Base-by-base conservation (phyloP, 179 eudicot species). In the Drosera spatulata region DNA sequence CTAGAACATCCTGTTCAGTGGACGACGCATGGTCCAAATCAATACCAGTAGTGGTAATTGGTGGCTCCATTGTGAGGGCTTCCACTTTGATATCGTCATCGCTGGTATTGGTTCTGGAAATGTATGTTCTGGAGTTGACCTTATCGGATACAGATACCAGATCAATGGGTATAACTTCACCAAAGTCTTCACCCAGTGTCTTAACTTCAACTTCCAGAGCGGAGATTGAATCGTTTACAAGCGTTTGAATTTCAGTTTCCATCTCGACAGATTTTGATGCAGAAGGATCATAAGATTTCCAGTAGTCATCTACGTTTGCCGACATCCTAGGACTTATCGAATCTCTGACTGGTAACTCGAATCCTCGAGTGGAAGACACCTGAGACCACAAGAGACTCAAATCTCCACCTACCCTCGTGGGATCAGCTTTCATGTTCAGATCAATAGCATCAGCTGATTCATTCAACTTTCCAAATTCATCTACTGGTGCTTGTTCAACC, bases 311-410 rank as follows among this genome's bases (percentile, higher is more conserved):
- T 41, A 67, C 47, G 64, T 73, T 82, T 50, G 59, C 79, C 38
- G 90, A 81, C 3, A 81, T 49, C 70, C 83, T 70, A 47, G 99
- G 97, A 69, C 95, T 89, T 55, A 72, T 54, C 60, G 69, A 59
- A 39, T 84, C 85, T 47, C 61, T 77, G 7, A 59, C 55, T 38
- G 79, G 69, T n/a, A 71, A 68, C 44, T 88, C 93, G 44, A 75
- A 57, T 22, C 97, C 87, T 67, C 86, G 68, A 38, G 78, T 45
- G 38, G 69, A 53, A 58, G 96, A 82, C 42, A 90, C 56, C 60
- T 93, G 95, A 50, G 97, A 73, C 15, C 89, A 73, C 71, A 93
- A 69, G 41, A 90, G 79, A 75, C 77, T 93, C 57, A 90, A 59
- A 70, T 86, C 99, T 71, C 81, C 82, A 63, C 75, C 82, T 45